These are phyloP conservation scores for Cladorrhinum samala DNA, from an alignment of 495 filamentous ascomycete genomes.

Conservation along the genomic window DNA sequence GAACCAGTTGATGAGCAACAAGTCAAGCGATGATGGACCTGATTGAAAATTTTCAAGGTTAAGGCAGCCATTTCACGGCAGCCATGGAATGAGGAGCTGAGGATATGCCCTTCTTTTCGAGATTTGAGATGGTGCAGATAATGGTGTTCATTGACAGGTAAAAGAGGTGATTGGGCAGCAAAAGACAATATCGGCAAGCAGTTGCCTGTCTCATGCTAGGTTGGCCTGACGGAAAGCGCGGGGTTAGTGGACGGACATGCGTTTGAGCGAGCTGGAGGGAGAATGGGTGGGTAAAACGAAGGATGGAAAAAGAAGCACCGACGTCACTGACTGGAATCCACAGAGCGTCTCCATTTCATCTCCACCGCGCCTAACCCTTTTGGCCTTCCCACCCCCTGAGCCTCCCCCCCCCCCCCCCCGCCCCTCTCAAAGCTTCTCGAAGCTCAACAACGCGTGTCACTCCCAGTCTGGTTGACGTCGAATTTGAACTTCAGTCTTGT, in stretches of 20 bases:
- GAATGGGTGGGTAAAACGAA: not conserved
- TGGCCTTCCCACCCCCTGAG: not conserved
- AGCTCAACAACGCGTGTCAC: not conserved
- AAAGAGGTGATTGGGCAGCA: not conserved
- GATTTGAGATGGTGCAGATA: not conserved
- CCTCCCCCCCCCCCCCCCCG: too few species aligned
- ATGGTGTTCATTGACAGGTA: not conserved
- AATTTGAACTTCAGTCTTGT: too few species aligned
- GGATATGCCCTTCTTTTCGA: not conserved
- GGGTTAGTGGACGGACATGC: not conserved
- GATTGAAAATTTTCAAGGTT: too few species aligned
- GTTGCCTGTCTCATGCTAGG: not conserved
- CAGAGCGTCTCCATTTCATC: not conserved
- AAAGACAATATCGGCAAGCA: not conserved
- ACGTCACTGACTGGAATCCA: not conserved
- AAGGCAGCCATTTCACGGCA: too few species aligned
- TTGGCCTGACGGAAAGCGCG: not conserved
- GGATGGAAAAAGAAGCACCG: not conserved
- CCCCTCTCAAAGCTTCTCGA: not conserved
- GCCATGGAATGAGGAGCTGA: not conserved
- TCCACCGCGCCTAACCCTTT: not conserved
- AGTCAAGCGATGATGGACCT: too few species aligned
- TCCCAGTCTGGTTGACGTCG: too few species aligned
- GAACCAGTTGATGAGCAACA: too few species aligned
- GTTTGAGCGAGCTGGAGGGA: not conserved